Evolutionary conservation across 495 filamentous ascomycete species (phyloP).

Genomic region (Neurospora tetraspora): DNA sequence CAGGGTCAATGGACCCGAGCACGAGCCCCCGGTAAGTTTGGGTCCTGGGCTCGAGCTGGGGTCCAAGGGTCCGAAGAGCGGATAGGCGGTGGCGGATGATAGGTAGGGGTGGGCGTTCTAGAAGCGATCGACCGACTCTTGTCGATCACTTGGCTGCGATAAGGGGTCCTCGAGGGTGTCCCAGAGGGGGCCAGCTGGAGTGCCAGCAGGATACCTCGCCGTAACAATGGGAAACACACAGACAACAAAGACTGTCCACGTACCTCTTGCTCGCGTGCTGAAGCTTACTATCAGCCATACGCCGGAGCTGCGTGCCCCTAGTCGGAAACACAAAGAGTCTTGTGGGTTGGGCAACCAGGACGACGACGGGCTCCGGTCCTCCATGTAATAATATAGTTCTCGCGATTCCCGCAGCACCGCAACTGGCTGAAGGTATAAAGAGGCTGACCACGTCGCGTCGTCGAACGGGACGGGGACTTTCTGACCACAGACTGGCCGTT

Average conservation of each 20-base stretch:
- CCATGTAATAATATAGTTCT: not conserved
- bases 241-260: not conserved
- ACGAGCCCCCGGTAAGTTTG: not conserved
- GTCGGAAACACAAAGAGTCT: not conserved
- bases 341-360: not conserved
- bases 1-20: not conserved
- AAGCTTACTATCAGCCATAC: not conserved
- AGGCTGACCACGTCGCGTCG: not conserved
- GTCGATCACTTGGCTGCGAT: constrained; percentile 7
- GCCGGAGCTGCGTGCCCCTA: not conserved
- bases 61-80: not conserved
- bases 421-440: not conserved
- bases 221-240: not conserved
- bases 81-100: constrained; percentile 8
- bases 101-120: constrained; percentile 9
- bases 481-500: not conserved
- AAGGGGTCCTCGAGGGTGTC: constrained; percentile 1
- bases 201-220: not conserved
- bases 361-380: not conserved
- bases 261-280: not conserved
- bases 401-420: not conserved
- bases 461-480: not conserved
- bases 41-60: not conserved
- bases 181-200: not conserved
- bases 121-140: constrained; percentile 13